Base-by-base conservation (phyloP, 2,329 filamentous ascomycete genomes). In the Xylaria hypoxylon region DNA sequence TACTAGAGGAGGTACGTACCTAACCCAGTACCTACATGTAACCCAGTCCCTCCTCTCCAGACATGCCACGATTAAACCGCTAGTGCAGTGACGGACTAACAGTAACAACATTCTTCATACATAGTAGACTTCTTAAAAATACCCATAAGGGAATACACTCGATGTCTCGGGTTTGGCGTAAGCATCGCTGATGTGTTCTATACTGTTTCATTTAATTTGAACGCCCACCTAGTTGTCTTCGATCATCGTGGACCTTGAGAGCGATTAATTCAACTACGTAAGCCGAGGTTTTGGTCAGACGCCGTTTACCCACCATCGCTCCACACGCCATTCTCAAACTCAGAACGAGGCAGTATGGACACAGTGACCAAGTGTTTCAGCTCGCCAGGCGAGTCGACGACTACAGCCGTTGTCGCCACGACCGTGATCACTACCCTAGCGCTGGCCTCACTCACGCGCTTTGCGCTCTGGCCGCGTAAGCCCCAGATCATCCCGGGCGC, bases 401-500 rank as follows among this genome's bases (percentile, higher is more conserved):
- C 79, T 3, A 71, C 75, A 22, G 71, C 79, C 8, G 70, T 81
- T 56, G 77, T 80, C 33, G 79, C 78, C 22, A 80, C 80, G 2
- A 81, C 83, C 0, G 79, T 80, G 40, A 70, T 81, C n/a, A 77
- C 79, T 8, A 84, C 82, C 7, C 70, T 82, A 45, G 74, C 79
- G 15, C 68, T 83, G 44, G 74, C 83, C 19, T 75, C 77, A 26
- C 69, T 81, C 8, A 71, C 73, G 15, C 76, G 77, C 26, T 71
- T 73, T 38, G 68, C 76, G 1, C 77, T 85, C 13, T 83, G 81
- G 77, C 82, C 83, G 33, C 75, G 76, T 47, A 77, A 76, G 57
- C 77, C 55, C n/a, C 60, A 75, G 62, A 73, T 83, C 35, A 78
- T 86, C 59, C 78, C 74, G 11, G 84, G 80, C 38, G 84, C 85